phyloP scores from a whole-genome alignment of 108 stramenopile genomes.

The Cyclotella choctawhatcheeana region DNA sequence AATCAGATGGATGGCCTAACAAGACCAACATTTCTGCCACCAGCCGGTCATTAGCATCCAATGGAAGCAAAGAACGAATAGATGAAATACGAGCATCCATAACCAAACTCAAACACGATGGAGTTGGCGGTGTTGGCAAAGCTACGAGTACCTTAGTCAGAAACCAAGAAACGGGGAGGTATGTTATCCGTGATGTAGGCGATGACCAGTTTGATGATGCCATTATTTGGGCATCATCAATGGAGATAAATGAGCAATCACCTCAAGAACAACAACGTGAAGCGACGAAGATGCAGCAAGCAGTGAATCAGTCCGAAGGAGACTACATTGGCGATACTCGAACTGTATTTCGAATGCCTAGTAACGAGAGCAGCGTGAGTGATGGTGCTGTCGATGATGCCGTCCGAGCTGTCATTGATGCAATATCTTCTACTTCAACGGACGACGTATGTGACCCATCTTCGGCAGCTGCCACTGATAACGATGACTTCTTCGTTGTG shows the following conservation, averaged over 20 bases:
- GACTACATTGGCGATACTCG: neutral
- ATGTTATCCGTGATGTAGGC: conserved; percentile 42
- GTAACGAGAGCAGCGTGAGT: conserved; percentile 23
- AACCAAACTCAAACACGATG: conserved; percentile 40
- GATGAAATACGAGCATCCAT: conserved; percentile 45
- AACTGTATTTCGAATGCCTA: conserved; percentile 4
- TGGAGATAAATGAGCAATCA: neutral
- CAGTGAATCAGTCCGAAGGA: neutral
- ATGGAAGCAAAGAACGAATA: conserved; percentile 7
- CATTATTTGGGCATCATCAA: conserved; percentile 12
- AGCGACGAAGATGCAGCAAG: neutral
- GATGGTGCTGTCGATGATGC: conserved; percentile 48
- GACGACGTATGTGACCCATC: conserved; percentile 1
- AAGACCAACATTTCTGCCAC: neutral
- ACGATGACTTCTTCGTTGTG: conserved; percentile 39
- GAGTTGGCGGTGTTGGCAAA: conserved; percentile 35
- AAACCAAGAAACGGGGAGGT: conserved; percentile 38
- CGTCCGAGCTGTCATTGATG: conserved; percentile 37
- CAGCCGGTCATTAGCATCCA: neutral
- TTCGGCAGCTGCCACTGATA: conserved; percentile 1
- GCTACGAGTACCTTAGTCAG: conserved; percentile 39
- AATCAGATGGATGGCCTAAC: neutral
- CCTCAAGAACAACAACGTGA: neutral
- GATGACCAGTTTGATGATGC: conserved; percentile 38
- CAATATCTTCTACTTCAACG: conserved; percentile 33